Evolutionary conservation across 257 asterid genomes (phyloP), one percentile per base, ranked within the genome.

Genomic region (Scutellaria barbata): DNA sequence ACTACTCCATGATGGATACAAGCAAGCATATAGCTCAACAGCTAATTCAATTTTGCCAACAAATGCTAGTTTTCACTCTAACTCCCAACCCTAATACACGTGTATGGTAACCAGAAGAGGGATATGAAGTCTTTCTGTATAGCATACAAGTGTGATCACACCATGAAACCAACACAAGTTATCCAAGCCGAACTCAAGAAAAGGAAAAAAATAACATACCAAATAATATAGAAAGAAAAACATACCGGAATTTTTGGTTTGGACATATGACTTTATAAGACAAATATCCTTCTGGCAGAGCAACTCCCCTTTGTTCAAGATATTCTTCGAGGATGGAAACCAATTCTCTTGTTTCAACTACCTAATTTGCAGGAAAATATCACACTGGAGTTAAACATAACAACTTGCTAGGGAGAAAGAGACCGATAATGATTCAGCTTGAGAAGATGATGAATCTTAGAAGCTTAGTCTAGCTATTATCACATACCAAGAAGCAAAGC

Each of bases 291-390:
- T 85, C 88, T 0, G 95, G 98, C 66, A 95, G 88, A 74, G 76
- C 77, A 45, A 88, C 82, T 63, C 98, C 99, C 83, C 99, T 95
- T 76, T 80, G 97, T 77, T 89, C 92, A 61, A 95, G 92, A 71
- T 95, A 95, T 41, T 86, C 90, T 73, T 88, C 96, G 58, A 95
- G 95, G 69, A 88, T 77, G 73, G 88, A 66, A 80, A 87, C 85
- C 73, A 85, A 78, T 22, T 77, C 84, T 70, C 88, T 83, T 53
- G 87, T 77, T 80, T 88, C 95, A 39, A 80, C 86, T 7, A 88
- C 91, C 99, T 95, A 85, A 66, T 78, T 71, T 43, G 14, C 63
- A 72, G 72, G 37, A 45, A 58, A 42, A 40, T 12, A 22, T 63
- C n/a, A 30, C 14, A 55, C 39, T 25, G 43, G 41, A 45, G 20